Evolutionary conservation across 257 asterid genomes (phyloP), one percentile per base, ranked within the genome.

Genomic region (Ocimum tenuiflorum): DNA sequence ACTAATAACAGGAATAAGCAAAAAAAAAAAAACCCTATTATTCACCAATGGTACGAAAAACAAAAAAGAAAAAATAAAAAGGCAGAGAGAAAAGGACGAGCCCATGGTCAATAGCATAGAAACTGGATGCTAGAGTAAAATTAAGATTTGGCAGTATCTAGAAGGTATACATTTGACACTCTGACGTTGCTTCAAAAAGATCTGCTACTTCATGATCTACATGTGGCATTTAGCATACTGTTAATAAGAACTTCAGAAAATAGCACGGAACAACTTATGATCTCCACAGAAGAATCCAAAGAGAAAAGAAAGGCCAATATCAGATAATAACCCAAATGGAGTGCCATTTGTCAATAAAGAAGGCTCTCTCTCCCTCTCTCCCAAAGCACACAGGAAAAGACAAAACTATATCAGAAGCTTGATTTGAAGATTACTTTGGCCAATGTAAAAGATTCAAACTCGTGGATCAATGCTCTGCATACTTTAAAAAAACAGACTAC

Each of bases 331-430:
- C 67, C 65, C 31, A 55, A 71, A n/a, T 54, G n/a, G 36, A 65
- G 71, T 15, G 53, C 56, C 71, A 61, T 27, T 10, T 31, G 77
- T 81, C 79, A 74, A 72, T 24, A 71, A 65, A 65, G 41, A 61
- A 59, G 3, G 58, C 39, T 17, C 64, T 65, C 67, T 52, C 71
- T 58, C 57, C 56, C 64, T 65, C 67, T 52, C 71, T 58, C 57
- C 56, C 61, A 54, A 33, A 60, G 62, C 61, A 39, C 56, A 58
- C 67, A 70, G 35, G 66, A 69, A 58, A 57, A 68, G 66, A 62
- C 72, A n/a, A 71, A n/a, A 66, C 46, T 24, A 29, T 13, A 43
- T 70, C 60, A 68, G 49, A 13, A 48, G 56, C 2, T 52, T 22
- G 36, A 71, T 29, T 49, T 67, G 71, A 23, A 57, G 20, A 52